These are phyloP conservation scores for Chrysosporium keratinophilum DNA, from an alignment of 2,329 filamentous ascomycete genomes.

Conservation along the genomic window DNA sequence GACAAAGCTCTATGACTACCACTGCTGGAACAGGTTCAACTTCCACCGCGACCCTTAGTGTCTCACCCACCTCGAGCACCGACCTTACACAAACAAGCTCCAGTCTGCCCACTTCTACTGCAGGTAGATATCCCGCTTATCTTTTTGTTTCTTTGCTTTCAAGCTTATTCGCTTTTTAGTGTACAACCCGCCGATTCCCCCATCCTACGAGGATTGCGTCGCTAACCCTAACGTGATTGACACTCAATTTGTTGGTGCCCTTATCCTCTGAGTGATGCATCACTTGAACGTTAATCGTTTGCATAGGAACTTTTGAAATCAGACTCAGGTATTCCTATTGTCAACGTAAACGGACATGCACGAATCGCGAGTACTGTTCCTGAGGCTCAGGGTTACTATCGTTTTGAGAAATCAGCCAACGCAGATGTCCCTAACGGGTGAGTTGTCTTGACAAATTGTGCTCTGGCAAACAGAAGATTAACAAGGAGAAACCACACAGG, in stretches of 20 bases:
- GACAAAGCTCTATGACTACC: not conserved
- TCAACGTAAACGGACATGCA: not conserved
- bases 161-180: not conserved
- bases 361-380: not conserved
- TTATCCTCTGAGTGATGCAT: not conserved
- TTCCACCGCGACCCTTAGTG: not conserved
- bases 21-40: not conserved
- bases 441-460: not conserved
- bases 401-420: not conserved
- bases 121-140: not conserved
- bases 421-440: not conserved
- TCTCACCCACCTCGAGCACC: not conserved
- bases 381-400: not conserved
- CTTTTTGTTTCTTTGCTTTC: not conserved
- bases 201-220: not conserved
- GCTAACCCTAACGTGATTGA: not conserved
- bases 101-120: not conserved
- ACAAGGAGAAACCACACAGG: not conserved
- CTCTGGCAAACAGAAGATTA: not conserved
- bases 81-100: not conserved
- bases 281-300: not conserved
- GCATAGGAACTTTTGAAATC: not conserved
- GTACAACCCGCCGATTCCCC: constrained; percentile 3
- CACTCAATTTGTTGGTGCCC: not conserved
- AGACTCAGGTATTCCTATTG: not conserved